Evolutionary conservation across 2,329 filamentous ascomycete genomes (phyloP).

Genomic region (Alternaria sp.): DNA sequence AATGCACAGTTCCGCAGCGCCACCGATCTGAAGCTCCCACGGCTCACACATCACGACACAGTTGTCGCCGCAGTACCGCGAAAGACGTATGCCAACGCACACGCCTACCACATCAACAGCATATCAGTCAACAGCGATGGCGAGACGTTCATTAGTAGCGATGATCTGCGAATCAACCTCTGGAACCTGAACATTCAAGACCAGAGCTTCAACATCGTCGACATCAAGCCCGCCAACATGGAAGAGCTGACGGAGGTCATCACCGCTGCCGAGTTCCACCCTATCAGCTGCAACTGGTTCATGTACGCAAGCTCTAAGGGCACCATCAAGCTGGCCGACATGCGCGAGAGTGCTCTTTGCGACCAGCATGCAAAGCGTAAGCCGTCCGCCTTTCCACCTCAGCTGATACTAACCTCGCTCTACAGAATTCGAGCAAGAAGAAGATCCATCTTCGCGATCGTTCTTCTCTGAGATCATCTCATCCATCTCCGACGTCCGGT

Average conservation of each 20-base stretch:
- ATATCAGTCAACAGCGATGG: slow-evolving; percentile 99
- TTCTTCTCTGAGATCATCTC: slow-evolving; percentile 99
- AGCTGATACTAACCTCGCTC: slow-evolving; percentile 9
- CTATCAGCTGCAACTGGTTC: slow-evolving; percentile 98
- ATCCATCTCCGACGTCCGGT: slow-evolving; percentile 97
- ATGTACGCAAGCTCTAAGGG: slow-evolving; percentile 99
- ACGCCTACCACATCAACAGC: slow-evolving; percentile 99
- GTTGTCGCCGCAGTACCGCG: slow-evolving; percentile 96
- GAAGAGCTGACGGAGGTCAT: slow-evolving; percentile 99
- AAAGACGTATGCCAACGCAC: slow-evolving; percentile 96
- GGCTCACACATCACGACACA: slow-evolving; percentile 96
- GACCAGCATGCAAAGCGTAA: slow-evolving; percentile 94
- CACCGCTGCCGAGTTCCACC: slow-evolving; percentile 97
- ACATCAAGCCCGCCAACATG: slow-evolving; percentile 99
- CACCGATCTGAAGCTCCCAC: slow-evolving; percentile 87
- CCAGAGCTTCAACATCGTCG: slow-evolving; percentile 99
- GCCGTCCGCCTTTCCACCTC: slow-evolving; percentile 42
- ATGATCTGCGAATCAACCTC: slow-evolving; percentile 95
- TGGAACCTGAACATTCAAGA: slow-evolving; percentile 99
- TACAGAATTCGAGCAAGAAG: slow-evolving; percentile 96
- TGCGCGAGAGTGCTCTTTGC: slow-evolving; percentile 95
- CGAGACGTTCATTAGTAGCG: slow-evolving; percentile 98
- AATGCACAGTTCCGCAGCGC: slow-evolving; percentile 79
- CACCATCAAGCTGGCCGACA: slow-evolving; percentile 97
- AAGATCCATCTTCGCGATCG: slow-evolving; percentile 93